Evolutionary conservation across 2,329 filamentous ascomycete species (phyloP).

Genomic region (Calycina herbarum): DNA sequence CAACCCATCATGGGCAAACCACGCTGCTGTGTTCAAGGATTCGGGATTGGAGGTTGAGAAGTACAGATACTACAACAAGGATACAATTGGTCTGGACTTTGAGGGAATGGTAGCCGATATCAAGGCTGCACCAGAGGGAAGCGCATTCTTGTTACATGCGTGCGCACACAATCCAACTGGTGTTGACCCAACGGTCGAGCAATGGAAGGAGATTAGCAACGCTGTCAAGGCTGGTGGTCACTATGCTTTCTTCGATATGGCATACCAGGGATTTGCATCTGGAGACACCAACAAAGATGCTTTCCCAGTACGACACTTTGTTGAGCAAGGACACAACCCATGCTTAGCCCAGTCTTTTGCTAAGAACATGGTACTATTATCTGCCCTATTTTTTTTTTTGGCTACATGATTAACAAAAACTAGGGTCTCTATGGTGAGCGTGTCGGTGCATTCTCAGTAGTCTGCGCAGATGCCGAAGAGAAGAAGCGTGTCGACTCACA

Average conservation of each 20-base stretch:
- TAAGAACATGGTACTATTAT: slow-evolving; percentile 85
- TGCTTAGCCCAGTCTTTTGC: slow-evolving; percentile 91
- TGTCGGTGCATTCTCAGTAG: slow-evolving; percentile 93
- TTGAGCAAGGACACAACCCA: slow-evolving; percentile 86
- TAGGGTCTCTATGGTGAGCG: slow-evolving; percentile 97
- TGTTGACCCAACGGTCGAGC: slow-evolving; percentile 86
- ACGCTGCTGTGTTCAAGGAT: slow-evolving; percentile 94
- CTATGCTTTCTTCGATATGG: slow-evolving; percentile 99
- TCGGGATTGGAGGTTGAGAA: slow-evolving; percentile 87
- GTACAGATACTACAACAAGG: slow-evolving; percentile 99
- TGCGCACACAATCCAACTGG: slow-evolving; percentile 98
- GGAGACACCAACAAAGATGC: slow-evolving; percentile 91
- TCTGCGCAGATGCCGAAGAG: slow-evolving; percentile 82
- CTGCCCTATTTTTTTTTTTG: not conserved
- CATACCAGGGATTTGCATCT: slow-evolving; percentile 96
- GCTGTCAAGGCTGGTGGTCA: slow-evolving; percentile 84
- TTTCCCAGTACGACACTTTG: slow-evolving; percentile 89
- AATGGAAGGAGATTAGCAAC: slow-evolving; percentile 89
- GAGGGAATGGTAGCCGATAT: slow-evolving; percentile 89
- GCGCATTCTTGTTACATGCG: slow-evolving; percentile 90
- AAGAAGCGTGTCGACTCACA: slow-evolving; percentile 96
- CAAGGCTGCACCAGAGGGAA: slow-evolving; percentile 81
- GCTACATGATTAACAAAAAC: not conserved
- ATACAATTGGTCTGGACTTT: slow-evolving; percentile 97
- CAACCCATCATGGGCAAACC: slow-evolving; percentile 96